These are phyloP conservation scores for Anthoceros angustus DNA, from an alignment of 225 moss, liverwort and hornwort species.

Conservation along the genomic window DNA sequence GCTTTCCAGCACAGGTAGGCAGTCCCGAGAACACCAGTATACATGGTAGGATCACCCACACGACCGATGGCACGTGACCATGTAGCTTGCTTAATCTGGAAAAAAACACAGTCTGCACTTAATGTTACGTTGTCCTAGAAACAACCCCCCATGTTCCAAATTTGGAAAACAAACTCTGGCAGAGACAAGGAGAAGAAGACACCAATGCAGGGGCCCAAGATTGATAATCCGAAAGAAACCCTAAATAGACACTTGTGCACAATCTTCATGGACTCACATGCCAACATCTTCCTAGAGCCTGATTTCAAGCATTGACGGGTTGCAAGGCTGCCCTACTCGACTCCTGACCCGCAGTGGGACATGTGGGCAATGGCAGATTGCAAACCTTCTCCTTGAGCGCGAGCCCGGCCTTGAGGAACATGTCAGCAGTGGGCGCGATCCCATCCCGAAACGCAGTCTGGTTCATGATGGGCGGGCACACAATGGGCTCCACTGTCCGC, in stretches of 20 bases:
- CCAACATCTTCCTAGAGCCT: no score
- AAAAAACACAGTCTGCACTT: neutral
- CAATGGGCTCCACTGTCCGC: neutral
- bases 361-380: neutral
- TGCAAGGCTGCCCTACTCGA: no score
- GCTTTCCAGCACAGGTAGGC: slow-evolving; percentile 70
- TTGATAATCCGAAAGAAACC: no score
- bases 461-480: neutral
- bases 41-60: slow-evolving; percentile 85
- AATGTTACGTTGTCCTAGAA: neutral
- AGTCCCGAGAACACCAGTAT: slow-evolving; percentile 74
- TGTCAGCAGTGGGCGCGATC: neutral
- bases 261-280: no score
- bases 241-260: no score
- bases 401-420: slow-evolving; percentile 12
- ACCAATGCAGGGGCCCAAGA: neutral
- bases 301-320: no score
- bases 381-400: slow-evolving; percentile 12
- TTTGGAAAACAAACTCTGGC: neutral
- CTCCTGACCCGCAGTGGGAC: no score
- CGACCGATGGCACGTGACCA: slow-evolving; percentile 62
- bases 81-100: slow-evolving; percentile 76
- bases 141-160: neutral
- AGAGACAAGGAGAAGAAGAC: neutral
- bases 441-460: slow-evolving; percentile 4